A percentile compares a stretch with the other conserved stretches of the same genome.
These are phyloP conservation scores for Atkinsonella texensis DNA, from an alignment of 2,329 filamentous ascomycete genomes.

Conservation along the genomic window DNA sequence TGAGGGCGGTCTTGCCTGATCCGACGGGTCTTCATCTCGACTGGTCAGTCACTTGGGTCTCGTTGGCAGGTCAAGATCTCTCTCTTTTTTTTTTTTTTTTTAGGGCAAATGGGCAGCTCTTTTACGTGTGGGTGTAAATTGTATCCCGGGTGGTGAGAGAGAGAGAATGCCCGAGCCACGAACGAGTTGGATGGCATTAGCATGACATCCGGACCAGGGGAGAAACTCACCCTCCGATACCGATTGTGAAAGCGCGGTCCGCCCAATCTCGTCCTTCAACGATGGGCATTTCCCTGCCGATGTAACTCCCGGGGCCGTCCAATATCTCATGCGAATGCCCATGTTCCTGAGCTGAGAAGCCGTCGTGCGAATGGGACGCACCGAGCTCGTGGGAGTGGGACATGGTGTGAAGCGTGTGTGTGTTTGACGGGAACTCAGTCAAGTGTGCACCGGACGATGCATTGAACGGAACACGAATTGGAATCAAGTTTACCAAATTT, in stretches of 20 bases:
- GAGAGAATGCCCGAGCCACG: too few relatives aligned
- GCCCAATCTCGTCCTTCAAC: constrained; percentile 78
- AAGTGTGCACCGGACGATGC: too few relatives aligned
- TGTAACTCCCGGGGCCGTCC: constrained; percentile 80
- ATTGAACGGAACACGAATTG: too few relatives aligned
- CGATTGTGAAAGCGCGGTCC: constrained; percentile 85
- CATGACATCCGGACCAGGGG: too few relatives aligned
- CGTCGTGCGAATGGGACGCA: constrained; percentile 48
- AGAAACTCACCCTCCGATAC: constrained; percentile 77
- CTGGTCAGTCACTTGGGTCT: not conserved
- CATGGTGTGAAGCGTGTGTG: constrained; percentile 13
- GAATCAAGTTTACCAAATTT: too few relatives aligned
- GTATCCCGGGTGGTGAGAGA: too few relatives aligned
- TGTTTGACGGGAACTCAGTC: too few relatives aligned
- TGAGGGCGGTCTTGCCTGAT: constrained; percentile 92
- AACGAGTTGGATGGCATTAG: too few relatives aligned
- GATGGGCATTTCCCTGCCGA: constrained; percentile 87
- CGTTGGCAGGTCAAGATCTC: too few relatives aligned
- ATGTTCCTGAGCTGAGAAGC: constrained; percentile 54
- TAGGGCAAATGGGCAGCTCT: too few relatives aligned
- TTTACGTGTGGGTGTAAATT: too few relatives aligned
- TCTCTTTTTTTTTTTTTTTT: too few relatives aligned
- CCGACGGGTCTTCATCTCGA: constrained; percentile 62
- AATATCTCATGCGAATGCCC: constrained; percentile 95
- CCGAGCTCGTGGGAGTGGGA: constrained; percentile 33